phyloP scores from a whole-genome alignment of 1,139 yeast species.

The Candida mesenterica region DNA sequence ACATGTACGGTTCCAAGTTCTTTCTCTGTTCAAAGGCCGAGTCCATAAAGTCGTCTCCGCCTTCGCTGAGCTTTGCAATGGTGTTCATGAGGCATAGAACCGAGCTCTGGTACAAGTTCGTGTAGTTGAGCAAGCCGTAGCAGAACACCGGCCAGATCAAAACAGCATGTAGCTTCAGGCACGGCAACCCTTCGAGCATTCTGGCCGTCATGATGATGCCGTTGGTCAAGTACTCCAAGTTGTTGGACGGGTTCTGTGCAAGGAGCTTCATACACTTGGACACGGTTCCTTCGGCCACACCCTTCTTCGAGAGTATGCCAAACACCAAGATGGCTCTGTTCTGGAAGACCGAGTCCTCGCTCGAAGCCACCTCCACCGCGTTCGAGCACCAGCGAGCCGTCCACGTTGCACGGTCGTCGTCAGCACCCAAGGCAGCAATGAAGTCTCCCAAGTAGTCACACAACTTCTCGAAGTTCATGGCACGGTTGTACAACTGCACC shows the following conservation, averaged over 20 bases:
- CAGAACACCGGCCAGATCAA: slow-evolving; percentile 64
- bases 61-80: slow-evolving; percentile 24
- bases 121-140: slow-evolving; percentile 33
- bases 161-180: slow-evolving; percentile 53
- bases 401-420: slow-evolving; percentile 60
- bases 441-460: slow-evolving; percentile 61
- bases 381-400: slow-evolving; percentile 68
- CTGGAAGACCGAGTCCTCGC: slow-evolving; percentile 60
- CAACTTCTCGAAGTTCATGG: slow-evolving; percentile 59
- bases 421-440: slow-evolving; percentile 44
- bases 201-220: slow-evolving; percentile 53
- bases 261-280: slow-evolving; percentile 40
- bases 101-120: slow-evolving; percentile 55
- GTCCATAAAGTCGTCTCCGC: slow-evolving; percentile 24
- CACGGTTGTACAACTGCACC: slow-evolving; percentile 46
- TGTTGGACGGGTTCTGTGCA: slow-evolving; percentile 27
- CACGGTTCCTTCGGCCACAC: slow-evolving; percentile 62
- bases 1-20: slow-evolving; percentile 41
- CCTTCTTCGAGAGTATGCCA: slow-evolving; percentile 66
- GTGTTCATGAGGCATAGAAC: slow-evolving; percentile 38
- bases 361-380: slow-evolving; percentile 65
- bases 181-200: slow-evolving; percentile 59
- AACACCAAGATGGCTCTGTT: slow-evolving; percentile 69
- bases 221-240: slow-evolving; percentile 37
- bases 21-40: slow-evolving; percentile 38